Base-by-base conservation (phyloP, 176 grass and related monocot species). In the Carex parvula region DNA sequence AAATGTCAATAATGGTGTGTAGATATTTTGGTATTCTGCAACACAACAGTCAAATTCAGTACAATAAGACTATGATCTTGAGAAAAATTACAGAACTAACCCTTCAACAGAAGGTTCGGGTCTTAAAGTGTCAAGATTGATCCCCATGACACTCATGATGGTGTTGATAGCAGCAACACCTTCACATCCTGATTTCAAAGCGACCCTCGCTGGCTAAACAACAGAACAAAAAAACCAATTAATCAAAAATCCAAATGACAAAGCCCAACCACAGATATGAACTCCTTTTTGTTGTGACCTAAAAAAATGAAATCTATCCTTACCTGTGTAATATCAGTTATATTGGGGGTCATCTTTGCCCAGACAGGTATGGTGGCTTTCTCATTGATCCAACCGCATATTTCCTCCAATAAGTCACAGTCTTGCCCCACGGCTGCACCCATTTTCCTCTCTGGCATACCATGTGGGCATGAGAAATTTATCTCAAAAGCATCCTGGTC, bases 281-380 rank as follows among this genome's bases (percentile, higher is more conserved):
- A 70, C n/a, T 32, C 16, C 1, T 50, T 29, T 53, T 50, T 30
- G 2, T 57, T 71, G 56, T 32, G 2, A 44, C 10, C 29, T 18
- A 21, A 72, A 76, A 76, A 58, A 16, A 13, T 76, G 10, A 18
- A 41, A 37, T 84, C 62, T 52, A 22, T 74, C 54, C 85, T 65
- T 67, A 94, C 96, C 93, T 95, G 60, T 78, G 93, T 89, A 90
- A 95, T 99, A 81, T 99, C 93, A 78, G 96, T 95, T 70, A 99
- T 99, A 61, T 99, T 99, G 41, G 96, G 96, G 72, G 91, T 99
- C 96, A 99, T 99, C 85, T 99, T 99, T 78, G 93, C 91, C 96
- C 96, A 99, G 80, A 99, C 96, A 86, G 96, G 96, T 57, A 95
- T 90, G 29, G 96, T 99, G 18, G 91, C 96, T 78, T 99, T 99